Evolutionary conservation across 1,139 yeast genomes (phyloP).

Genomic region (Arxiozyma slooffiae): DNA sequence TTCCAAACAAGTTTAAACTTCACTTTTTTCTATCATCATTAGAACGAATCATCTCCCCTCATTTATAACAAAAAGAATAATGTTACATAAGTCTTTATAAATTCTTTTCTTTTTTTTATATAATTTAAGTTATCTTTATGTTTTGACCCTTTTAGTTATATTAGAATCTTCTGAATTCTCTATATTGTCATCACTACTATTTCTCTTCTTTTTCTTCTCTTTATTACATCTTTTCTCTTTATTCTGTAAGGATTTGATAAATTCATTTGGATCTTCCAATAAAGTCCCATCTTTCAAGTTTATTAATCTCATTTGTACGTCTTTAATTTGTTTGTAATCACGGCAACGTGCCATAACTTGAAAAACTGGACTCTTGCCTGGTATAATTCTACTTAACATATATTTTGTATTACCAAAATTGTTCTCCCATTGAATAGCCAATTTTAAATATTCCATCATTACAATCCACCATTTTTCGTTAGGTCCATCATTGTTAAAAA

Average conservation of each 20-base stretch:
- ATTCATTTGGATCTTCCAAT: neutral
- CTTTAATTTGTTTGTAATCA: slow-evolving; percentile 41
- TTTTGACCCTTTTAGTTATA: neutral
- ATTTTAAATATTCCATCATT: slow-evolving; percentile 46
- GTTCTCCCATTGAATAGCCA: slow-evolving; percentile 50
- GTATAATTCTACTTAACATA: slow-evolving; percentile 65
- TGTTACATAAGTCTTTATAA: neutral
- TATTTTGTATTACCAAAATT: slow-evolving; percentile 68
- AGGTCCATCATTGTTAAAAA: slow-evolving; percentile 38
- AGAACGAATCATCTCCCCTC: too few species aligned
- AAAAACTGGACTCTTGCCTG: slow-evolving; percentile 62
- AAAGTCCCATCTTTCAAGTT: neutral
- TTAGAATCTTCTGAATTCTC: neutral
- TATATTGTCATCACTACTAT: neutral
- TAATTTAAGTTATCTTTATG: too few species aligned
- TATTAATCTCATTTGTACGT: slow-evolving; percentile 10
- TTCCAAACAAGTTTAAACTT: neutral
- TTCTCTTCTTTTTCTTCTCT: slow-evolving; percentile 39
- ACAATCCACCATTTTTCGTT: slow-evolving; percentile 50
- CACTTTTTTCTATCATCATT: too few species aligned
- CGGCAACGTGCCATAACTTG: slow-evolving; percentile 50
- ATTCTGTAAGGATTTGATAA: slow-evolving; percentile 34
- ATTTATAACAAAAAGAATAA: too few species aligned
- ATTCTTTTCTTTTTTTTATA: too few species aligned
- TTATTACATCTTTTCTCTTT: neutral